A percentile compares a stretch with the other conserved stretches of the same genome.
These are phyloP conservation scores for Glonium stellatum DNA, from an alignment of 495 filamentous ascomycete genomes.

Conservation along the genomic window DNA sequence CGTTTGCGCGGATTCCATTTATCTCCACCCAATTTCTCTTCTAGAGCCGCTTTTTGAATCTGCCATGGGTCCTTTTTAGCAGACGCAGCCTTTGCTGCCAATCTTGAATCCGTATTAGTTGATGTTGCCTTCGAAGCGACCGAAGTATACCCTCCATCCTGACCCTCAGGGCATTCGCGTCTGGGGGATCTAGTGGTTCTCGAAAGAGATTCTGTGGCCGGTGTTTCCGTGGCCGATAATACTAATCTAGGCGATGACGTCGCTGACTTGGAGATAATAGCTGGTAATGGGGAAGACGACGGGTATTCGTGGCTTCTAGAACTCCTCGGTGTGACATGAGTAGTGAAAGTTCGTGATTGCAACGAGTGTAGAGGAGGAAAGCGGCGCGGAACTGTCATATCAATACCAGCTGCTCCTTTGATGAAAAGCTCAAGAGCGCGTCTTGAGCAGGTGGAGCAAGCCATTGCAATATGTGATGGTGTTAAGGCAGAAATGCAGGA, in stretches of 20 bases:
- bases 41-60: slow-evolving; percentile 60
- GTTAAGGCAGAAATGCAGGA: neutral
- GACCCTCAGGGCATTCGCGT: no score
- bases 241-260: no score
- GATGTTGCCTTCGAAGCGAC: neutral
- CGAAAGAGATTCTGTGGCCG: no score
- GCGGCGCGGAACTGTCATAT: neutral
- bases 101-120: neutral
- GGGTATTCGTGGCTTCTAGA: neutral
- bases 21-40: slow-evolving; percentile 61
- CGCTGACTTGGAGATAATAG: no score
- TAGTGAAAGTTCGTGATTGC: neutral
- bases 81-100: neutral
- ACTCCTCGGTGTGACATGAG: neutral
- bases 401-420: neutral
- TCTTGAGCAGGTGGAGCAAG: neutral
- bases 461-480: neutral
- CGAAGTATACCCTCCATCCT: no score
- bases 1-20: slow-evolving; percentile 78
- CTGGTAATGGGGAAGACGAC: neutral
- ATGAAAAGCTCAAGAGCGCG: neutral
- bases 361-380: neutral
- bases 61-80: slow-evolving; percentile 54
- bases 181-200: no score
- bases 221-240: no score